A percentile compares a stretch with the other conserved stretches of the same genome.
phyloP scores from a whole-genome alignment of 768 basidiomycete species.

The Mycena galopus region DNA sequence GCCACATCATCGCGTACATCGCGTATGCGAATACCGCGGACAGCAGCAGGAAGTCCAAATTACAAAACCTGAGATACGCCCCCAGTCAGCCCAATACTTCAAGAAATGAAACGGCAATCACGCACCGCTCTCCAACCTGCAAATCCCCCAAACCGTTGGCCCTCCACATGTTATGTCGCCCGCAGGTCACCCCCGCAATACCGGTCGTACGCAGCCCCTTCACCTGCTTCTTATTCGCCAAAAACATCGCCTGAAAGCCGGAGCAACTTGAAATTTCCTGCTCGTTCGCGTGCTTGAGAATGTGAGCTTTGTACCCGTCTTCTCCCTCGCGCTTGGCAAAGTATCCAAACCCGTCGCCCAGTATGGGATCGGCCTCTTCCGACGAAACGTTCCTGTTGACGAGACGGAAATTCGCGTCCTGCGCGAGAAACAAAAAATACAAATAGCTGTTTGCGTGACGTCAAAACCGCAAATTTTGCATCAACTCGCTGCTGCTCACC shows the following conservation, averaged over 20 bases:
- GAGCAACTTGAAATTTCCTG: conserved; percentile 11
- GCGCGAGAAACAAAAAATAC: no score
- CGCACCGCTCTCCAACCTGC: conserved; percentile 35
- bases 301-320: background rate
- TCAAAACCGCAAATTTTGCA: no score
- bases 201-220: conserved; percentile 15
- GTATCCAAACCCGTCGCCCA: background rate
- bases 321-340: background rate
- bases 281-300: background rate
- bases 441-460: no score
- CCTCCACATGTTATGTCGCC: conserved; percentile 28
- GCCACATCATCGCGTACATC: background rate
- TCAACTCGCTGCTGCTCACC: no score
- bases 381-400: background rate
- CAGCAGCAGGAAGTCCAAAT: conserved; percentile 37
- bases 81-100: background rate
- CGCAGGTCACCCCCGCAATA: background rate
- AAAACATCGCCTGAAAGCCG: background rate
- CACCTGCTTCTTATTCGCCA: background rate
- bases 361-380: background rate
- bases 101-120: background rate
- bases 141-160: conserved; percentile 32
- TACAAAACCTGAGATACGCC: conserved; percentile 26
- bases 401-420: background rate
- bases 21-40: background rate